Percentiles rank a stretch among this genome's conserved stretches.
These are phyloP conservation scores for Verticillium dahliae DNA, from an alignment of 2,329 filamentous ascomycete species.

Conservation along the genomic window DNA sequence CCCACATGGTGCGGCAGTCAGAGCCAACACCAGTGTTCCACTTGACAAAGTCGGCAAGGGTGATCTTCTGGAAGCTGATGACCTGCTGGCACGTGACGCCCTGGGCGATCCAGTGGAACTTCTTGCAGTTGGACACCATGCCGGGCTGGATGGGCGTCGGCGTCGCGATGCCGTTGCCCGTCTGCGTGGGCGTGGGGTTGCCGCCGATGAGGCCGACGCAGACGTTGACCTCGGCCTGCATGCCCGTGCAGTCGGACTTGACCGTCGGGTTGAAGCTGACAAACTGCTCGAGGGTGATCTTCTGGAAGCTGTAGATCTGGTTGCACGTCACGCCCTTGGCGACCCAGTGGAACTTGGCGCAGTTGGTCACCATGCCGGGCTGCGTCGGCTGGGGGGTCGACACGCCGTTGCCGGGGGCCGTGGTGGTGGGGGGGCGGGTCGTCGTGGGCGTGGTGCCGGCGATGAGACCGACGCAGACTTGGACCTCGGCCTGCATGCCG, in stretches of 20 bases:
- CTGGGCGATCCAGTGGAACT: constrained; percentile 11
- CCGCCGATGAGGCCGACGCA: too few relatives aligned
- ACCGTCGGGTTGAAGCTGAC: constrained; percentile 11
- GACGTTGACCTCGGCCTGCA: constrained; percentile 1
- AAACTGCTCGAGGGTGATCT: constrained; percentile 9
- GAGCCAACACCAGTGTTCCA: constrained; percentile 12
- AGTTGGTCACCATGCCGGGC: constrained; percentile 11
- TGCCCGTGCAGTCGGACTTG: constrained; percentile 6
- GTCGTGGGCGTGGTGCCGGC: not conserved
- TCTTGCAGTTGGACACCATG: constrained; percentile 13
- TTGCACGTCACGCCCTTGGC: constrained; percentile 6
- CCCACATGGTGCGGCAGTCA: constrained; percentile 9
- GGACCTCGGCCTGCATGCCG: constrained; percentile 5
- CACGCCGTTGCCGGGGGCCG: not conserved
- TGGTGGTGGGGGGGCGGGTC: not conserved
- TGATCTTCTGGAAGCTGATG: constrained; percentile 3
- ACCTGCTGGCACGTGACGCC: constrained; percentile 8
- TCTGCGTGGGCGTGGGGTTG: not conserved
- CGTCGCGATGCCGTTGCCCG: constrained; percentile 4
- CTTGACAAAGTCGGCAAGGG: constrained; percentile 6
- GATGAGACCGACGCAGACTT: constrained; percentile 6
- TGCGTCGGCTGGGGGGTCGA: constrained; percentile 9
- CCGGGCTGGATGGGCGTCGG: constrained; percentile 9
- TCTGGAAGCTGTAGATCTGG: not conserved
- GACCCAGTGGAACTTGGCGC: constrained; percentile 12